These are phyloP conservation scores for Globisporangium heterothallicum DNA, from an alignment of 352 stramenopile genomes.

Conservation along the genomic window DNA sequence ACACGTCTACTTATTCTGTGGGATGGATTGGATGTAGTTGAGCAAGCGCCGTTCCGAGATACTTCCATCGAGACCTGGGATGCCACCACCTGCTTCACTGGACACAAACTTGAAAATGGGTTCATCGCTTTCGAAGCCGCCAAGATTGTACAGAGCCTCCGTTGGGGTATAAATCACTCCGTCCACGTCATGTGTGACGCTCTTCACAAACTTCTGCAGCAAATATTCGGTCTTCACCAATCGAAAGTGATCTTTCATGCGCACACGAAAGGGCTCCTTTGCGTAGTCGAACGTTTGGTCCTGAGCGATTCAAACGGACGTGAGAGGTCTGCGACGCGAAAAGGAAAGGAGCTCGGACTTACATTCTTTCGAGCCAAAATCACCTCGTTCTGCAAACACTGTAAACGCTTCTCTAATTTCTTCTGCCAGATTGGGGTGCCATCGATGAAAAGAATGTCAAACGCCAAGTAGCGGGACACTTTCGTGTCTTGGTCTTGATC, in stretches of 20 bases:
- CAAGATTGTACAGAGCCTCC: constrained; percentile 79
- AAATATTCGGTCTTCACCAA: constrained; percentile 83
- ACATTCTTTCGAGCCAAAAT: constrained; percentile 84
- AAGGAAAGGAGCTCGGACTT: constrained; percentile 17
- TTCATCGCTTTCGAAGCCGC: constrained; percentile 77
- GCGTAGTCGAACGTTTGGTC: constrained; percentile 72
- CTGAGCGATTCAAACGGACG: too few relatives aligned
- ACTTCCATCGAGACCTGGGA: constrained; percentile 75
- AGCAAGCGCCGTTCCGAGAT: constrained; percentile 75
- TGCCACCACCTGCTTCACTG: constrained; percentile 67
- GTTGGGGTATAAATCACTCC: constrained; percentile 85
- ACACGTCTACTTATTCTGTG: constrained; percentile 36
- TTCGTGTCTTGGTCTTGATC: constrained; percentile 76
- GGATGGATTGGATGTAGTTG: constrained; percentile 75
- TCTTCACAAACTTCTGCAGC: constrained; percentile 82
- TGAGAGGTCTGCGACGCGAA: too few relatives aligned
- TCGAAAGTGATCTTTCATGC: constrained; percentile 88
- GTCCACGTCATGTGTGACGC: constrained; percentile 82
- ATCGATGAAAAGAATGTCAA: constrained; percentile 82
- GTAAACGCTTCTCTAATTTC: constrained; percentile 83
- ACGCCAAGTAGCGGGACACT: constrained; percentile 71
- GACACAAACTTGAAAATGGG: constrained; percentile 88
- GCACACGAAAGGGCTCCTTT: constrained; percentile 81
- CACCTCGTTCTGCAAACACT: constrained; percentile 87
- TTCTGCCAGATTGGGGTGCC: constrained; percentile 78